Percentiles rank a stretch among this genome's conserved stretches.
phyloP scores from a whole-genome alignment of 2,329 filamentous ascomycete genomes.

The Aplosporella prunicola region DNA sequence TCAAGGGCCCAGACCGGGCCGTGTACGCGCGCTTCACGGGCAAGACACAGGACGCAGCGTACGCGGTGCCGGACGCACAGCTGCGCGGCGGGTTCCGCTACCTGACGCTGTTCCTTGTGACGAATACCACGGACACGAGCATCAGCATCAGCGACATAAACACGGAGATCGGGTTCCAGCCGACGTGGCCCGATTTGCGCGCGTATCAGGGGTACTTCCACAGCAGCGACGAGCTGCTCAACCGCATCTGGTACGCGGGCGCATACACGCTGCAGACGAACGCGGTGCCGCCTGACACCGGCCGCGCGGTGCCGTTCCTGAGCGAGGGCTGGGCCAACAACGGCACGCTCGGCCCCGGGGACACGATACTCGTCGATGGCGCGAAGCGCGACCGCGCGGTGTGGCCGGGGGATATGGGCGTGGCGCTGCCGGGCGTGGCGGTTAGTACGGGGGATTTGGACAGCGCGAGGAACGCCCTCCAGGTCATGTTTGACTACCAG shows the following conservation, averaged over 20 bases:
- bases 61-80: slow-evolving; percentile 35
- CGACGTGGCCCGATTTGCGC: slow-evolving; percentile 38
- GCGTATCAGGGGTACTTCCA: slow-evolving; percentile 31
- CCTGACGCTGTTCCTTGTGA: slow-evolving; percentile 38
- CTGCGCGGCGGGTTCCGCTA: slow-evolving; percentile 47
- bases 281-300: slow-evolving; percentile 18
- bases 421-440: slow-evolving; percentile 37
- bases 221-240: slow-evolving; percentile 23
- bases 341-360: slow-evolving; percentile 25
- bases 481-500: slow-evolving; percentile 10
- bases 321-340: slow-evolving; percentile 27
- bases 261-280: slow-evolving; percentile 45
- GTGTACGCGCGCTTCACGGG: slow-evolving; percentile 35
- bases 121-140: slow-evolving; percentile 17
- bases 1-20: slow-evolving; percentile 34
- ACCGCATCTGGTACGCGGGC: slow-evolving; percentile 41
- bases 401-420: slow-evolving; percentile 43
- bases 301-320: slow-evolving; percentile 18
- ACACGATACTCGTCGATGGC: slow-evolving; percentile 31
- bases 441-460: slow-evolving; percentile 35
- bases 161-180: slow-evolving; percentile 40
- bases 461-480: slow-evolving; percentile 36
- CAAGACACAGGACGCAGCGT: slow-evolving; percentile 26
- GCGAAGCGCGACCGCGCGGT: slow-evolving; percentile 34
- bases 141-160: slow-evolving; percentile 29